A percentile compares a stretch with the other conserved stretches of the same genome.
These are phyloP conservation scores for Gleditsia sinensis DNA, from an alignment of 306 rosid species.

Conservation along the genomic window DNA sequence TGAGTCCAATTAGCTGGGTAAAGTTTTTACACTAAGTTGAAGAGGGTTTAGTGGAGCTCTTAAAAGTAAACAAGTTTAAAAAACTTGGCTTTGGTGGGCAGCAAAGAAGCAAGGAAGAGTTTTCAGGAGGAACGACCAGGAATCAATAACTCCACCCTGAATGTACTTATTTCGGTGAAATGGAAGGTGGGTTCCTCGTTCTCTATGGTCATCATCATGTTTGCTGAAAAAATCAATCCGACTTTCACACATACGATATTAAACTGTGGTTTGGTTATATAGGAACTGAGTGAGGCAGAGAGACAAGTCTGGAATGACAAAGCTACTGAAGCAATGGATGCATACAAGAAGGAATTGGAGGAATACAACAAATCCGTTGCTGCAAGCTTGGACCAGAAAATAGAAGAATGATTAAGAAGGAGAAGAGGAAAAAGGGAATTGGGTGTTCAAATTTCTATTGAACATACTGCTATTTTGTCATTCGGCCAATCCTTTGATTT, in stretches of 20 bases:
- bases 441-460: conserved; percentile 56
- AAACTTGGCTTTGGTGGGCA: conserved; percentile 22
- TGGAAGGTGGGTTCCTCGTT: conserved; percentile 61
- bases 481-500: background rate
- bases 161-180: conserved; percentile 69
- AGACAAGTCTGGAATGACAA: conserved; percentile 65
- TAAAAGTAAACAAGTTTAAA: background rate
- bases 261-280: background rate
- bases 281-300: conserved; percentile 82
- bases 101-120: conserved; percentile 77
- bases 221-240: background rate
- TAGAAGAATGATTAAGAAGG: background rate
- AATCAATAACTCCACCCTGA: conserved; percentile 50
- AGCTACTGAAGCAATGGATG: conserved; percentile 85
- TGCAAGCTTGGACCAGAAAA: conserved; percentile 24
- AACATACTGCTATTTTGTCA: conserved; percentile 18
- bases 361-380: conserved; percentile 64
- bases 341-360: conserved; percentile 76
- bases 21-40: background rate
- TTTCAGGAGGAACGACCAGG: conserved; percentile 67
- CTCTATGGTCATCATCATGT: background rate
- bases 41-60: background rate
- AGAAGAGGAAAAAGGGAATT: background rate
- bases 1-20: conserved; percentile 1
- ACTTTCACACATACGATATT: background rate